These are phyloP conservation scores for Geranomyces michiganensis DNA, from an alignment of 192 early-diverging fungal species.

Conservation along the genomic window DNA sequence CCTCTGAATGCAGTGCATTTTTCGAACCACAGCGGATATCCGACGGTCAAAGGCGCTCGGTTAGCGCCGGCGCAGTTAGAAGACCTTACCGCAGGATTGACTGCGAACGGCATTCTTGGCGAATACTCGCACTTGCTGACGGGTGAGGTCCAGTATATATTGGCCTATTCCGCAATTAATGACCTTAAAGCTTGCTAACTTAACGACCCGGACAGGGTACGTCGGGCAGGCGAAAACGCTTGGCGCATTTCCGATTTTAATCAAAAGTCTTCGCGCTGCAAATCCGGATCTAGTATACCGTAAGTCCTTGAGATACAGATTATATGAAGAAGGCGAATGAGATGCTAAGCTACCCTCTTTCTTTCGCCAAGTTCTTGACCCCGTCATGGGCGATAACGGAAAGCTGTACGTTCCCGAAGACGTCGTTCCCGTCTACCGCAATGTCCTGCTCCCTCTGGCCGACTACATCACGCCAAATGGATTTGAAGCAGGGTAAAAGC, in stretches of 20 bases:
- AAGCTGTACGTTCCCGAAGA: slow-evolving; percentile 79
- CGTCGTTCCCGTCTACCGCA: slow-evolving; percentile 74
- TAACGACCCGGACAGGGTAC: slow-evolving; percentile 63
- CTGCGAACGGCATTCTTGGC: slow-evolving; percentile 70
- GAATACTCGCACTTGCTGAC: slow-evolving; percentile 81
- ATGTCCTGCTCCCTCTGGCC: slow-evolving; percentile 65
- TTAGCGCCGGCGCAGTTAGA: slow-evolving; percentile 66
- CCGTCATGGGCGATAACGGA: slow-evolving; percentile 89
- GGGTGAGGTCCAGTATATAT: no score
- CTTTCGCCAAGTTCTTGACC: slow-evolving; percentile 63
- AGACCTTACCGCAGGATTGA: slow-evolving; percentile 71
- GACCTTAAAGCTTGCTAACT: no score
- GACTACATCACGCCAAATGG: slow-evolving; percentile 88
- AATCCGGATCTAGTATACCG: slow-evolving; percentile 59
- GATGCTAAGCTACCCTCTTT: no score
- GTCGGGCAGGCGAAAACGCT: slow-evolving; percentile 76
- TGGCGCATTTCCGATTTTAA: slow-evolving; percentile 56
- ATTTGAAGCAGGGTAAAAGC: slow-evolving; percentile 79
- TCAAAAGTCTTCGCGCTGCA: slow-evolving; percentile 51
- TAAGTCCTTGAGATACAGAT: no score
- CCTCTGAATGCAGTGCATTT: slow-evolving; percentile 92
- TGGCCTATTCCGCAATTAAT: no score
- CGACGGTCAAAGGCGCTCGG: slow-evolving; percentile 70
- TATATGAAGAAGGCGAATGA: no score
- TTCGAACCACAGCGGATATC: slow-evolving; percentile 93